Conservation (phyloP, 148 eudicot species). For the Rhododendron molle region DNA sequence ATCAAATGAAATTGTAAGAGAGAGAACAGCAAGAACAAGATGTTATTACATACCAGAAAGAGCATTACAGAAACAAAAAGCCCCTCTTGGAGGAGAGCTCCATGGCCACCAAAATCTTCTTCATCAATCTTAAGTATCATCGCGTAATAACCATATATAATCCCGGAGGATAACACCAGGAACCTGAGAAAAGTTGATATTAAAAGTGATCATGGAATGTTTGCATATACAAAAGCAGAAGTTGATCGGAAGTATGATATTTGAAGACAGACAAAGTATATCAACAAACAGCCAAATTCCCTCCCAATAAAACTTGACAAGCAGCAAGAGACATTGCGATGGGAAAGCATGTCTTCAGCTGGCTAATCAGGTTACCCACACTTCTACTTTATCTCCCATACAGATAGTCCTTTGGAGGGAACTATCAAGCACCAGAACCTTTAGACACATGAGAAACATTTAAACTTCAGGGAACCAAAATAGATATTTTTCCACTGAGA, state of each 20-base stretch:
- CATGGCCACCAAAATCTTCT: constrained; percentile 96
- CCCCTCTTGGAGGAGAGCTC: constrained; percentile 96
- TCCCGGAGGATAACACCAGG: constrained; percentile 64
- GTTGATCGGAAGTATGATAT: not conserved
- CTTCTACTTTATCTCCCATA: not conserved
- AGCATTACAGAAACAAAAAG: constrained; percentile 88
- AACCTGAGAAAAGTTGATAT: constrained; percentile 42
- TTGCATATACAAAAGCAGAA: not conserved
- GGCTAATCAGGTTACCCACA: not conserved
- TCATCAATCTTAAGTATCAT: constrained; percentile 78
- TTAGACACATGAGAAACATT: not conserved
- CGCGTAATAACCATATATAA: constrained; percentile 84
- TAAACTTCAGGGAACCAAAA: not conserved
- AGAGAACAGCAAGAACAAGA: not conserved
- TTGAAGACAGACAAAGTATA: not conserved
- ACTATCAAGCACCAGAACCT: not conserved
- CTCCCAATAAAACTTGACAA: not conserved
- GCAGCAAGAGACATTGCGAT: not conserved
- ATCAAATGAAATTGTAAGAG: not conserved
- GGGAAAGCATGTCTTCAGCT: not conserved
- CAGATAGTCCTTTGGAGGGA: not conserved
- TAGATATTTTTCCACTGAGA: not conserved
- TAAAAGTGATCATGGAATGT: not conserved
- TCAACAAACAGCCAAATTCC: not conserved
- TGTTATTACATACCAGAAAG: constrained; percentile 56